Conservation (phyloP, 495 filamentous ascomycete genomes). For the Penicillium canariense region DNA sequence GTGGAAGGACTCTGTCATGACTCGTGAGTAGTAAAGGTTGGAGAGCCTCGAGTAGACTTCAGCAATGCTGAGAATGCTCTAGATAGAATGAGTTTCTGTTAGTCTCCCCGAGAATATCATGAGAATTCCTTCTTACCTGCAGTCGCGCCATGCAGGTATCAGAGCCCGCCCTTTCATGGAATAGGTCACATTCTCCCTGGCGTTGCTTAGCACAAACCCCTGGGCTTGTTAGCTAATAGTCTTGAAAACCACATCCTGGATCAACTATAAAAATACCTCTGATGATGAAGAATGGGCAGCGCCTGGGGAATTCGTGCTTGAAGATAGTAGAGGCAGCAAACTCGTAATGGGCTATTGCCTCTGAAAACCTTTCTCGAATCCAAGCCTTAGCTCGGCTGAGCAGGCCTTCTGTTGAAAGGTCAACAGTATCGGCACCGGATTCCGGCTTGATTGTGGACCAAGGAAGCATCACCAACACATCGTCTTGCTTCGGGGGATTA, state of each 20-base stretch:
- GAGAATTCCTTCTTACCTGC: not conserved
- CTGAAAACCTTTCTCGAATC: slow-evolving; percentile 1
- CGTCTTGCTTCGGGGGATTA: not conserved
- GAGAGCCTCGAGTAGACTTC: slow-evolving; percentile 12
- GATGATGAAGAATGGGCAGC: not conserved
- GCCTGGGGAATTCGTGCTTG: not conserved
- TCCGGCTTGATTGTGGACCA: slow-evolving; percentile 9
- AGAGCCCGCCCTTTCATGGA: not conserved
- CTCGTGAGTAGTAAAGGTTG: slow-evolving; percentile 10
- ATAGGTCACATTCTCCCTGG: not conserved
- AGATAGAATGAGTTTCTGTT: not conserved
- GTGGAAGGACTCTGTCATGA: not conserved
- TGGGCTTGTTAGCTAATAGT: not conserved
- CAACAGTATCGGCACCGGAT: not conserved
- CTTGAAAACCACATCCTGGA: not conserved
- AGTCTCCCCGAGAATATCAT: not conserved
- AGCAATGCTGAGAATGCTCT: slow-evolving; percentile 9
- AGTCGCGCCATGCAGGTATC: not conserved
- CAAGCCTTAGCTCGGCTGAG: not conserved
- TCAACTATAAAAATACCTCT: not conserved
- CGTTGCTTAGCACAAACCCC: slow-evolving; percentile 2
- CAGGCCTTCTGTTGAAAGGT: not conserved
- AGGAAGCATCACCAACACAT: not conserved
- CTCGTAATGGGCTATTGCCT: not conserved
- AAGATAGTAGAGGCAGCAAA: not conserved